phyloP scores from a whole-genome alignment of 495 filamentous ascomycete species.

The Endocarpon pusillum region DNA sequence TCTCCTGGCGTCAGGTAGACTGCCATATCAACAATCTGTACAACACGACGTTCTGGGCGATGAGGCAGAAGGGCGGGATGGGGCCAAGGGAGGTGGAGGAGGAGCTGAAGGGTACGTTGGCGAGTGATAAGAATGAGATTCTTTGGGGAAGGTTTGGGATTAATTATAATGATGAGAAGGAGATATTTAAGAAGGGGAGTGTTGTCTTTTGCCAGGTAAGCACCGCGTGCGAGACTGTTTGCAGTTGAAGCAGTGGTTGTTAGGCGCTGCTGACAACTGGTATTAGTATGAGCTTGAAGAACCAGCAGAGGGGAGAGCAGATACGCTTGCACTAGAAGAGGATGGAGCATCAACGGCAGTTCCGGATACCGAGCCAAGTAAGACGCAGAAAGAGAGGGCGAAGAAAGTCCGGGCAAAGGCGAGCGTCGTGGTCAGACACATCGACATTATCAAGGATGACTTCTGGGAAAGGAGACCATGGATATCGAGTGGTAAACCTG shows the following conservation, averaged over 20 bases:
- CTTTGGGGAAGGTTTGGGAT: slow-evolving; percentile 77
- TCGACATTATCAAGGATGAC: slow-evolving; percentile 84
- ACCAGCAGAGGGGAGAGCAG: slow-evolving; percentile 8
- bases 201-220: slow-evolving; percentile 31
- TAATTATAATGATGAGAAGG: slow-evolving; percentile 92
- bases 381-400: slow-evolving; percentile 61
- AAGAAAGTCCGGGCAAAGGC: slow-evolving; percentile 61
- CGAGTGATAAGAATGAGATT: slow-evolving; percentile 88
- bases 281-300: slow-evolving; percentile 29
- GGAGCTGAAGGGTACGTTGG: slow-evolving; percentile 59
- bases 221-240: not conserved
- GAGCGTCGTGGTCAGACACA: slow-evolving; percentile 58
- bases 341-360: slow-evolving; percentile 4
- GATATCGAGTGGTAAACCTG: slow-evolving; percentile 33
- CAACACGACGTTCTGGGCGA: slow-evolving; percentile 90
- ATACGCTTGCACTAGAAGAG: slow-evolving; percentile 5
- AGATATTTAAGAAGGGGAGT: slow-evolving; percentile 86
- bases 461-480: slow-evolving; percentile 83
- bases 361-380: slow-evolving; percentile 33
- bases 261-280: too few species aligned
- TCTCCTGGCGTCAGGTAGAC: slow-evolving; percentile 94
- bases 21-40: slow-evolving; percentile 98
- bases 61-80: slow-evolving; percentile 64
- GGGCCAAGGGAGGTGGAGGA: slow-evolving; percentile 61
- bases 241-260: too few species aligned